phyloP scores from a whole-genome alignment of 1,284 basidiomycete species.

The Coniferiporia weirii region DNA sequence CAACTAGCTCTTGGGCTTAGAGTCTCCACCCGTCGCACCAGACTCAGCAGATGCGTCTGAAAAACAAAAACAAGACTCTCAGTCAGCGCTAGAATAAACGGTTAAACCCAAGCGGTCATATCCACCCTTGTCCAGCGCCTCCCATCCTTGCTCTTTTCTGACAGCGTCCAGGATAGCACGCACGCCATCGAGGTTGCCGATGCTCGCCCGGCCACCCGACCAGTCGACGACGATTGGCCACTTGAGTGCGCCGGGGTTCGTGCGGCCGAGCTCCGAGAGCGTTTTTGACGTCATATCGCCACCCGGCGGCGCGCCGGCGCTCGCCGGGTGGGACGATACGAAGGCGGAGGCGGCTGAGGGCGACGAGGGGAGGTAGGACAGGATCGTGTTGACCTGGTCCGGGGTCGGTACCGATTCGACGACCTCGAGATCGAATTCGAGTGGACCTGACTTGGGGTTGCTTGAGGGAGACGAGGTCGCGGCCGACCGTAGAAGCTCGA shows the following conservation, averaged over 20 bases:
- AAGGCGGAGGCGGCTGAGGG: slow-evolving; percentile 31
- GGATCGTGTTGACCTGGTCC: slow-evolving; percentile 62
- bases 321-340: slow-evolving; percentile 52
- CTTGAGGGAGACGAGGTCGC: slow-evolving; percentile 58
- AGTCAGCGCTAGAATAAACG: background rate
- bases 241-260: slow-evolving; percentile 55
- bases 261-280: slow-evolving; percentile 44
- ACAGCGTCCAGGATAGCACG: slow-evolving; percentile 56
- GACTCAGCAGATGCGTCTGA: no score
- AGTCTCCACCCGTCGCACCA: no score
- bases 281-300: slow-evolving; percentile 35
- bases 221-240: slow-evolving; percentile 80
- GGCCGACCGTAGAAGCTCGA: slow-evolving; percentile 52
- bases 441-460: slow-evolving; percentile 40
- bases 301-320: slow-evolving; percentile 30
- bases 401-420: slow-evolving; percentile 54
- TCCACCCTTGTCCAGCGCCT: background rate
- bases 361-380: slow-evolving; percentile 48
- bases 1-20: no score
- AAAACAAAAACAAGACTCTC: no score
- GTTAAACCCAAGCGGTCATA: background rate
- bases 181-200: slow-evolving; percentile 67
- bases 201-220: slow-evolving; percentile 56
- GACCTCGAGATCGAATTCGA: slow-evolving; percentile 66
- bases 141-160: slow-evolving; percentile 36